Conservation (phyloP, 2,329 filamentous ascomycete species). For the Exophiala viscosa region DNA sequence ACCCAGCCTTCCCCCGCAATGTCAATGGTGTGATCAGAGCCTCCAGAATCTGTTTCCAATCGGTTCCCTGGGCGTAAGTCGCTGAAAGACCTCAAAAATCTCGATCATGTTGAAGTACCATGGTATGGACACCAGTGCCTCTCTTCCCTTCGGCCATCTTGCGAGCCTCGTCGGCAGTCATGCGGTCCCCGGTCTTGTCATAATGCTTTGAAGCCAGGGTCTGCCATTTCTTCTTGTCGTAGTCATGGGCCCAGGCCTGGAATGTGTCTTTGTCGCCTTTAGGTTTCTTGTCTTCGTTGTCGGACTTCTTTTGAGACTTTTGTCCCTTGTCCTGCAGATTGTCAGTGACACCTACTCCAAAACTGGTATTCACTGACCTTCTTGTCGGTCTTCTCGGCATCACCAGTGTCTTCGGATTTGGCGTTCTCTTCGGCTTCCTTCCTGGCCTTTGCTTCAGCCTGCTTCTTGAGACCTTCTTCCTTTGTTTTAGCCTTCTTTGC, state of each 20-base stretch:
- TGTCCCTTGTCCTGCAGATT: neutral
- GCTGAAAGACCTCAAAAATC: too few species aligned
- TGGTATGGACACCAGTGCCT: neutral
- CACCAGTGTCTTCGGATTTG: slow-evolving; percentile 1
- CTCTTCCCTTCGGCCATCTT: slow-evolving; percentile 20
- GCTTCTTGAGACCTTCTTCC: slow-evolving; percentile 9
- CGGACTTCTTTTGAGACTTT: neutral
- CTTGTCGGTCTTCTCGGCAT: neutral
- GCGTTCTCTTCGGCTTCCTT: slow-evolving; percentile 1
- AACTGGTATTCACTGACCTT: neutral
- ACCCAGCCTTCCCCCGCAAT: slow-evolving; percentile 1
- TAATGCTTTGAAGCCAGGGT: slow-evolving; percentile 26
- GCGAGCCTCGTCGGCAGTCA: slow-evolving; percentile 23
- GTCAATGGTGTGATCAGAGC: neutral
- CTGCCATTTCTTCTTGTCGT: slow-evolving; percentile 25
- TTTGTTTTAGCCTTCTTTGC: neutral
- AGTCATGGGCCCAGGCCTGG: slow-evolving; percentile 10
- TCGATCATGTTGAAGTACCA: too few species aligned
- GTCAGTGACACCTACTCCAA: neutral
- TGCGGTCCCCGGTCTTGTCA: slow-evolving; percentile 27
- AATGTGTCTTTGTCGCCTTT: neutral
- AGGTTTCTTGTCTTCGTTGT: slow-evolving; percentile 10
- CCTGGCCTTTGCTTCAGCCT: slow-evolving; percentile 6
- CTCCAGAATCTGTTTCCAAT: neutral
- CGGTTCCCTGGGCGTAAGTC: too few species aligned